phyloP scores from a whole-genome alignment of 2,329 filamentous ascomycete genomes.

The Trichothecium sympodiale region DNA sequence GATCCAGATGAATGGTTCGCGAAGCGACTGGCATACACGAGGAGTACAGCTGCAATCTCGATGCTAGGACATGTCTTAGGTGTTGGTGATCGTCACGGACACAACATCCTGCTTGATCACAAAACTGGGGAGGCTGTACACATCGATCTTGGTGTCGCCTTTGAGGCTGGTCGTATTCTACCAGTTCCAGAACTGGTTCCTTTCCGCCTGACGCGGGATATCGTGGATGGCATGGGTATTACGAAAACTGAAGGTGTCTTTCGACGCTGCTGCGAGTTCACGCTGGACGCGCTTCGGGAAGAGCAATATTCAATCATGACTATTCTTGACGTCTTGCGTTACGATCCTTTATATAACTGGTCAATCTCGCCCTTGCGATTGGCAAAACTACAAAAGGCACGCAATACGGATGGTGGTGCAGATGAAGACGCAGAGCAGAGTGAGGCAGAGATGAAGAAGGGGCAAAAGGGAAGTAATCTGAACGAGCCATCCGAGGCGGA shows the following conservation, averaged over 20 bases:
- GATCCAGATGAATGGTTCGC: conserved; percentile 96
- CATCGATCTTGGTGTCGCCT: conserved; percentile 93
- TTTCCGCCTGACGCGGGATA: conserved; percentile 85
- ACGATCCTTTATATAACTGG: conserved; percentile 95
- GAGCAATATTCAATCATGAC: conserved; percentile 98
- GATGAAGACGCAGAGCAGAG: conserved; percentile 24
- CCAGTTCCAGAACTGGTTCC: conserved; percentile 93
- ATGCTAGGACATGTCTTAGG: conserved; percentile 91
- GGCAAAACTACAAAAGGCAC: conserved; percentile 52
- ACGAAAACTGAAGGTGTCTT: conserved; percentile 94
- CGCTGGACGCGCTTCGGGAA: conserved; percentile 84
- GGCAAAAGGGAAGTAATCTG: conserved; percentile 21
- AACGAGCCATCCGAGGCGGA: conserved; percentile 69
- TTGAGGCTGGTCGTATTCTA: conserved; percentile 91
- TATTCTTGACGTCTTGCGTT: conserved; percentile 92
- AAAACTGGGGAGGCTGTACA: conserved; percentile 89
- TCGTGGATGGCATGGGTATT: conserved; percentile 95
- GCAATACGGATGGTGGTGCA: conserved; percentile 34
- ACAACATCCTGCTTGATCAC: conserved; percentile 90
- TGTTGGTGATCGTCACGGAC: conserved; percentile 85
- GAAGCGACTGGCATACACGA: conserved; percentile 79
- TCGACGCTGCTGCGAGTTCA: conserved; percentile 96
- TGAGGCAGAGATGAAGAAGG: conserved; percentile 28
- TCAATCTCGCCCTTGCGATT: conserved; percentile 64
- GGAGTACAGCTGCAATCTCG: conserved; percentile 87